Base-by-base conservation (phyloP, 805 yeast genomes). In the Lachancea cidri region DNA sequence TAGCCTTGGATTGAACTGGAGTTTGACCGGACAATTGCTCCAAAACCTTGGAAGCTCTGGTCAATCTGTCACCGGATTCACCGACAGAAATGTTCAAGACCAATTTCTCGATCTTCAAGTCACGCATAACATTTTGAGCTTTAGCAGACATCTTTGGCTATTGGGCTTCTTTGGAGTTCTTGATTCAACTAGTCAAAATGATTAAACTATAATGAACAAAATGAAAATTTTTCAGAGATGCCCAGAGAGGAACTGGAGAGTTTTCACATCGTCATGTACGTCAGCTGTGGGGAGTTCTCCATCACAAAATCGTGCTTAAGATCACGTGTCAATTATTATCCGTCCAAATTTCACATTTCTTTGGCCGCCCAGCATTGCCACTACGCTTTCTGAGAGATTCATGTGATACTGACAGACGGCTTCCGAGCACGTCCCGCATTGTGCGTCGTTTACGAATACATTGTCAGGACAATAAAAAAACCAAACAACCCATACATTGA, bases 1-100 rank as follows among this genome's bases (percentile, higher is more conserved):
- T 86, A 66, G 98, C 98, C 84, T 93, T 93, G 65, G 98, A 89
- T 75, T 86, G 96, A 65, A 93, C 98, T 73, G 98, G 98, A 67
- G 98, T 93, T 80, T 93, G 98, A 89, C 98, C 98, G 63, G 98
- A 91, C 67, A 93, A 85, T 81, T 93, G 98, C 80, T 93, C 98
- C 71, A 93, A 82, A 67, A 93, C 98, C 83, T 93, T 93, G 71
- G 98, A 93, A 65, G 98, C 98, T 86, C 98, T 91, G 80, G 98
- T 93, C 74, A 93, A 87, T 84, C 98, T 86, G 77, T 93, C 98
- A 82, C 98, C 98, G 75, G 97, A 89, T 79, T 93, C 98, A 80
- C 98, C 98, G 74, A 93, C 98, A 76, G 95, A 89, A 78, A 93
- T 93, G 93, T 93, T 93, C 76, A 93, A 86, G 76, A 93, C 97